phyloP scores from a whole-genome alignment of 2,329 filamentous ascomycete genomes.

The Hypoxylon sp. region DNA sequence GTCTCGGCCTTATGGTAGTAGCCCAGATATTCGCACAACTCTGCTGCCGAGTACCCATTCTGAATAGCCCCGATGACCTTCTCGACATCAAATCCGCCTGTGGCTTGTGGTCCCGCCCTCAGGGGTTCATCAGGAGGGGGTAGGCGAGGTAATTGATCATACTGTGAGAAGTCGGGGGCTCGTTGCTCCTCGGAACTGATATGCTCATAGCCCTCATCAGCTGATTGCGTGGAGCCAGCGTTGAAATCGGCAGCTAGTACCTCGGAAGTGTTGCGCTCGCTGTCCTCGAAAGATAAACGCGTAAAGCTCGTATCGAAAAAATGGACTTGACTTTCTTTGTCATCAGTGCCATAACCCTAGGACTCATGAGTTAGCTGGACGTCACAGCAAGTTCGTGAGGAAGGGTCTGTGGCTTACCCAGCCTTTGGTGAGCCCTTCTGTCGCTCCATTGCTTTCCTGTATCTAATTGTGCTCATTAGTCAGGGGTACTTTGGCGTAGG shows the following conservation, averaged over 20 bases:
- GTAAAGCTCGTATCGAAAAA: conserved; percentile 31
- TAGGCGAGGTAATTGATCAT: conserved; percentile 35
- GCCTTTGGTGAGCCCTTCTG: conserved; percentile 20
- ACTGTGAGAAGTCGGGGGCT: conserved; percentile 27
- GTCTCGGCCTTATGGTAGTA: conserved; percentile 30
- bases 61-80: conserved; percentile 38
- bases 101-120: background rate
- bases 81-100: conserved; percentile 28
- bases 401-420: conserved; percentile 22
- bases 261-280: conserved; percentile 29
- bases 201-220: conserved; percentile 30
- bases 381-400: background rate
- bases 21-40: conserved; percentile 25
- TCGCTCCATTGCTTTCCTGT: conserved; percentile 9
- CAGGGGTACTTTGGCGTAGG: background rate
- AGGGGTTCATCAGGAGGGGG: conserved; percentile 8
- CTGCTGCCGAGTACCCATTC: conserved; percentile 30
- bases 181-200: conserved; percentile 21
- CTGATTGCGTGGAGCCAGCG: conserved; percentile 26
- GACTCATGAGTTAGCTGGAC: conserved; percentile 17
- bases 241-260: conserved; percentile 31
- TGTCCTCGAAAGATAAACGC: conserved; percentile 29
- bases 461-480: conserved; percentile 23
- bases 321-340: conserved; percentile 31
- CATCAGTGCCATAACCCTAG: conserved; percentile 29